Evolutionary conservation across 805 yeast genomes (phyloP).

Genomic region (Phaffomyces antillensis): DNA sequence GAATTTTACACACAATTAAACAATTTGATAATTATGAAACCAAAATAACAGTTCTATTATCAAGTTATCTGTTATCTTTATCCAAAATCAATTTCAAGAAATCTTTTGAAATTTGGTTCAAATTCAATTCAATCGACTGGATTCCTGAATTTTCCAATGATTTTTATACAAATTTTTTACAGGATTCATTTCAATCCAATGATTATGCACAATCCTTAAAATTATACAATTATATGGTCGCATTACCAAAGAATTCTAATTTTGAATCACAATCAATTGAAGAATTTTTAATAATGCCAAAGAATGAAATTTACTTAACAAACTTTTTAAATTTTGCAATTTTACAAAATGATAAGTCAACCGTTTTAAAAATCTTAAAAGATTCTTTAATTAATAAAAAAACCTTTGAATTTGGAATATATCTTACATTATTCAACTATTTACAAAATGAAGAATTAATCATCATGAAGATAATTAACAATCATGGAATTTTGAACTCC

Average conservation of each 20-base stretch:
- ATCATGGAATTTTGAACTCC: constrained; percentile 24
- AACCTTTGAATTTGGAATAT: constrained; percentile 25
- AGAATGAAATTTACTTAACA: constrained; percentile 12
- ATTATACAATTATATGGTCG: constrained; percentile 31
- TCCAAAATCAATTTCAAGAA: constrained; percentile 27
- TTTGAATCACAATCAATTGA: not conserved
- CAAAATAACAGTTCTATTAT: constrained; percentile 34
- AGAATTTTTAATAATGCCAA: constrained; percentile 15
- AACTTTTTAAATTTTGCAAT: constrained; percentile 13
- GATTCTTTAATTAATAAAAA: constrained; percentile 32
- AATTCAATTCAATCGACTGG: constrained; percentile 31
- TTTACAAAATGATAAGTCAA: constrained; percentile 18
- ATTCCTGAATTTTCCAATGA: constrained; percentile 34
- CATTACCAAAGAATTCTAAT: constrained; percentile 22
- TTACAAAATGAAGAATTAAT: constrained; percentile 26
- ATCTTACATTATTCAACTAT: constrained; percentile 28
- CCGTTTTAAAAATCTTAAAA: constrained; percentile 30
- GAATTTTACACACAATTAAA: constrained; percentile 40
- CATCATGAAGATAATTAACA: constrained; percentile 24
- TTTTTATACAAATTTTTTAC: constrained; percentile 29
- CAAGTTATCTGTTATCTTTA: constrained; percentile 35
- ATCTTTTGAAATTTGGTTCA: constrained; percentile 30
- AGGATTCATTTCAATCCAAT: constrained; percentile 23
- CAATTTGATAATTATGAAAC: constrained; percentile 25
- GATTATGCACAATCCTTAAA: constrained; percentile 26